These are phyloP conservation scores for Botryotinia globosa DNA, from an alignment of 2,329 filamentous ascomycete genomes.

Conservation along the genomic window DNA sequence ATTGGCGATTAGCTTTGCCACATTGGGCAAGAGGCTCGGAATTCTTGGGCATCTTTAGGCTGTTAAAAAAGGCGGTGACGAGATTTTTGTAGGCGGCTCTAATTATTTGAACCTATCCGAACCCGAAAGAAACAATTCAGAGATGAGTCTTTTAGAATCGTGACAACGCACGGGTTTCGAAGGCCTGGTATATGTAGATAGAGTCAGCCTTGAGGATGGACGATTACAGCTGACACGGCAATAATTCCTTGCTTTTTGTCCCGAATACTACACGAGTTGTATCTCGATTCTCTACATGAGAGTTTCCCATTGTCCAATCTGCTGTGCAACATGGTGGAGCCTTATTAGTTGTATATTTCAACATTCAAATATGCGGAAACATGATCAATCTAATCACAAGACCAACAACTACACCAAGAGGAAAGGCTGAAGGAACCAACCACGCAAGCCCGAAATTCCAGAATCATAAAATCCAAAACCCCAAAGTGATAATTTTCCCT, in stretches of 20 bases:
- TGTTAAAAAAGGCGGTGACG: slow-evolving; percentile 20
- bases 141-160: slow-evolving; percentile 9
- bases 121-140: slow-evolving; percentile 8
- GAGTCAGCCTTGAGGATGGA: slow-evolving; percentile 10
- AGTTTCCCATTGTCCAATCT: slow-evolving; percentile 14
- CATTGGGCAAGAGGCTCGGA: slow-evolving; percentile 22
- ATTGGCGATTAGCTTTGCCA: slow-evolving; percentile 22
- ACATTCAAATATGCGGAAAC: slow-evolving; percentile 13
- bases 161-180: slow-evolving; percentile 14
- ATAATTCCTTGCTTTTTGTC: not conserved
- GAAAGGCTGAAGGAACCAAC: slow-evolving; percentile 17
- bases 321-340: slow-evolving; percentile 15
- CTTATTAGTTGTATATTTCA: not conserved
- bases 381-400: slow-evolving; percentile 17
- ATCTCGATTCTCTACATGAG: not conserved
- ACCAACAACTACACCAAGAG: slow-evolving; percentile 17
- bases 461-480: not conserved
- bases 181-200: slow-evolving; percentile 22
- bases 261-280: slow-evolving; percentile 9
- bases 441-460: slow-evolving; percentile 6
- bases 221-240: slow-evolving; percentile 15
- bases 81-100: slow-evolving; percentile 12
- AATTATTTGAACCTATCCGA: not conserved
- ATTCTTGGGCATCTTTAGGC: slow-evolving; percentile 23
- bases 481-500: slow-evolving; percentile 11